phyloP scores from a whole-genome alignment of 1,139 yeast species.

The Kodamaea sp. region DNA sequence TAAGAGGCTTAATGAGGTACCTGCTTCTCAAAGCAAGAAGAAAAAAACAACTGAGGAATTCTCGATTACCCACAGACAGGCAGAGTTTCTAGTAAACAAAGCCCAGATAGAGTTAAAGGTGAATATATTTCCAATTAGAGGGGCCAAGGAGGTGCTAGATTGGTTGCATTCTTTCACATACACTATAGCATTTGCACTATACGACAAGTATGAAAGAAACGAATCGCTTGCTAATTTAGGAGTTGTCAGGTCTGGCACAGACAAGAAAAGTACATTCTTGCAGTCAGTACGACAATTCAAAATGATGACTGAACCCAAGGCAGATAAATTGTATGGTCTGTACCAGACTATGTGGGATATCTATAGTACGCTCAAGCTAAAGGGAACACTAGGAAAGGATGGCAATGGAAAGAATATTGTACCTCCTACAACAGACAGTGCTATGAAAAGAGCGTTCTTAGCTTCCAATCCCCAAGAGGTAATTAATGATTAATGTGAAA shows the following conservation, averaged over 20 bases:
- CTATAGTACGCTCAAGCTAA: slow-evolving; percentile 26
- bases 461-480: slow-evolving; percentile 53
- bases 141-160: slow-evolving; percentile 47
- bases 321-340: slow-evolving; percentile 35
- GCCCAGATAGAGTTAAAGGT: slow-evolving; percentile 35
- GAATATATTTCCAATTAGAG: slow-evolving; percentile 50
- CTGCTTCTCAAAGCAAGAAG: slow-evolving; percentile 6
- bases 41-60: slow-evolving; percentile 5
- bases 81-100: slow-evolving; percentile 30
- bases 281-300: slow-evolving; percentile 57
- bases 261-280: slow-evolving; percentile 44
- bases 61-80: slow-evolving; percentile 38
- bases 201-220: slow-evolving; percentile 58
- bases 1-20: slow-evolving; percentile 17
- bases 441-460: slow-evolving; percentile 48
- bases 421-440: slow-evolving; percentile 42
- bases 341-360: slow-evolving; percentile 42
- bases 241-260: slow-evolving; percentile 54
- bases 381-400: slow-evolving; percentile 35
- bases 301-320: slow-evolving; percentile 50
- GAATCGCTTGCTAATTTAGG: slow-evolving; percentile 55
- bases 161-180: slow-evolving; percentile 61
- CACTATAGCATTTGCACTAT: slow-evolving; percentile 52
- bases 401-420: slow-evolving; percentile 36
- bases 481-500: slow-evolving; percentile 15